Evolutionary conservation across 345 rosid genomes (phyloP), one percentile per base, ranked within the genome.

Genomic region (Arabis alpina): DNA sequence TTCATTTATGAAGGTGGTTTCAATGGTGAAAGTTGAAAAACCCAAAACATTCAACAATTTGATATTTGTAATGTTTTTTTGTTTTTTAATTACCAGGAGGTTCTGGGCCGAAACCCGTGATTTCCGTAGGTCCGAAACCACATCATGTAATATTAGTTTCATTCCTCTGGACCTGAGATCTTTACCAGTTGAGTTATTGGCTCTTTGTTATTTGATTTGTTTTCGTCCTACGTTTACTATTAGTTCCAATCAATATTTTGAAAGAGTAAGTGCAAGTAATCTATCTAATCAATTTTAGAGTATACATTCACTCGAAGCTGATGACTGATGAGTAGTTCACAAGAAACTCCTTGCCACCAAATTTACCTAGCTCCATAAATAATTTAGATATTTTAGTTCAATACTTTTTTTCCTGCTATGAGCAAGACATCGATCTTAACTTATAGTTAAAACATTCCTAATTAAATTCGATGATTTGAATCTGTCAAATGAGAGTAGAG

Each of bases 401-500:
- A 19, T 19, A 19, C 32, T 28, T 2, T 40, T 43, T 27, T 51
- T 23, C 59, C 34, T 49, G 32, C 6, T 40, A 39, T 15, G 66
- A 61, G 34, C 53, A 71, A 52, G 61, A 71, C 54, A 61, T 53
- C 48, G 62, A 62, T 7, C 39, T 32, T 62, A 54, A 54, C 69
- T 53, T 72, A 54, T 7, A 45, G 37, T 25, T 36, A 28, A 62
- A 72, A 72, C 49, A 54, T 63, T 53, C 57, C 64, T 25, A 15
- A 54, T 36, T 25, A 54, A 63, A 43, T 4, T 27, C 3, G 42
- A 62, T 23, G 5, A 14, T 57, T 24, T 6, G n/a, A 24, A 44
- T 12, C 19, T 14, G 55, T 34, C 63, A 44, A 52, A 51, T 30
- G 45, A 50, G 51, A 51, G 19, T 12, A 60, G 24, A 54, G 55